Conservation (phyloP, 768 basidiomycete genomes). For the Leucosporidium scottii region DNA sequence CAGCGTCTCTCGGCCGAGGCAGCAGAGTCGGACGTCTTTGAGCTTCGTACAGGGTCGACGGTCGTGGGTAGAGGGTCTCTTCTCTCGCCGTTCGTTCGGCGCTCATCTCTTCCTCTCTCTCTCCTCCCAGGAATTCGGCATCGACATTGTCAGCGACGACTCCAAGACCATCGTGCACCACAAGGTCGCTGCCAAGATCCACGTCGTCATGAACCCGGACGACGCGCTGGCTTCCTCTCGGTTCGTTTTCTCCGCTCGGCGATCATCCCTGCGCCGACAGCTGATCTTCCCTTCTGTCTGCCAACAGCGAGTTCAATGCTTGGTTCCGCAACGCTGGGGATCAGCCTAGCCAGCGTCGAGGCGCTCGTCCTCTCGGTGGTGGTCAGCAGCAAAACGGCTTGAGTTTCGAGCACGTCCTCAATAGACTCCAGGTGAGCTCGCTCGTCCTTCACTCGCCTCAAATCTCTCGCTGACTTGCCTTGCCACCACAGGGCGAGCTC, state of each 20-base stretch:
- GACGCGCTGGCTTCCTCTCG: slow-evolving; percentile 51
- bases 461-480: neutral
- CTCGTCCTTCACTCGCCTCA: neutral
- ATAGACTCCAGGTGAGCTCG: slow-evolving; percentile 58
- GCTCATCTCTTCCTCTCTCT: neutral
- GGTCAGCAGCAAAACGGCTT: slow-evolving; percentile 49
- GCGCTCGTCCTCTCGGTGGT: slow-evolving; percentile 51
- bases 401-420: slow-evolving; percentile 85
- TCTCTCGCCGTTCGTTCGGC: neutral
- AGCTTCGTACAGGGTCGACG: slow-evolving; percentile 89
- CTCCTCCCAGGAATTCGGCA: slow-evolving; percentile 79
- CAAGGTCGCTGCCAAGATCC: slow-evolving; percentile 91
- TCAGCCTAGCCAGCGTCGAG: slow-evolving; percentile 66
- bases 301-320: slow-evolving; percentile 29
- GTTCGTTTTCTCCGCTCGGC: slow-evolving; percentile 13
- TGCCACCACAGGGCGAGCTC: slow-evolving; percentile 57
- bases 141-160: slow-evolving; percentile 97
- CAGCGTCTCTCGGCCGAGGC: slow-evolving; percentile 85
- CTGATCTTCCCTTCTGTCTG: neutral
- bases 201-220: slow-evolving; percentile 77
- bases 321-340: slow-evolving; percentile 34
- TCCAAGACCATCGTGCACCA: slow-evolving; percentile 97
- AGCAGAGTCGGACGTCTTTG: slow-evolving; percentile 82
- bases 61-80: slow-evolving; percentile 58
- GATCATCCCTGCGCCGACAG: slow-evolving; percentile 31